phyloP scores from a whole-genome alignment of 768 basidiomycete species.

The Sarcodon sp. region DNA sequence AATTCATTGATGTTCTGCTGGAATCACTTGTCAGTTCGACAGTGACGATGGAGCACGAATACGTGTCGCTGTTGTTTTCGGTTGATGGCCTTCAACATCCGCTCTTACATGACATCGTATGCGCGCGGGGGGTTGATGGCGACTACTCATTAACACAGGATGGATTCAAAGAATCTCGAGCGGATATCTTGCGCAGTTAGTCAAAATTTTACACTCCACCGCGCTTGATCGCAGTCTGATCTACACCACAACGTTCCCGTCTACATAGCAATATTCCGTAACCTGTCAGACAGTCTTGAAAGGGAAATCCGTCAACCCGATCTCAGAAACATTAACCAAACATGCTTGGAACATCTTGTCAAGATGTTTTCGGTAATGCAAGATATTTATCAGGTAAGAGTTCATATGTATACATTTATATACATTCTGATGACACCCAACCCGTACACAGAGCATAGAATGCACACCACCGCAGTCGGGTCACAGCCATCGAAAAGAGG shows the following conservation, averaged over 20 bases:
- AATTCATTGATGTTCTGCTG: conserved; percentile 42
- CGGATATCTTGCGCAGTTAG: conserved; percentile 26
- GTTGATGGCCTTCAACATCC: conserved; percentile 45
- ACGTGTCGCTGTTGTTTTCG: conserved; percentile 39
- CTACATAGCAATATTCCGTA: conserved; percentile 30
- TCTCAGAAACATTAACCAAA: conserved; percentile 21
- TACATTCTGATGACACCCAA: too few relatives aligned
- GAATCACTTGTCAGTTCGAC: conserved; percentile 33
- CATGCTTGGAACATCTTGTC: conserved; percentile 26
- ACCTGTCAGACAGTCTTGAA: conserved; percentile 25
- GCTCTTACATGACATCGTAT: conserved; percentile 24
- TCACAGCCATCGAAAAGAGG: too few relatives aligned
- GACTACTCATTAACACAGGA: conserved; percentile 12
- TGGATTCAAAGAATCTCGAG: conserved; percentile 19
- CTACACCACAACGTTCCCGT: conserved; percentile 3
- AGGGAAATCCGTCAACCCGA: conserved; percentile 12
- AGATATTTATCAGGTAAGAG: conserved; percentile 28
- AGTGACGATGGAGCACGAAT: conserved; percentile 45
- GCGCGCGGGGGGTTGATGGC: conserved; percentile 5
- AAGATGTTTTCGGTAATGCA: conserved; percentile 41
- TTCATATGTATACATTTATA: too few relatives aligned
- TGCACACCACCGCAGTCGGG: too few relatives aligned
- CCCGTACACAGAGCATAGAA: too few relatives aligned
- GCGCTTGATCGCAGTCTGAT: neutral
- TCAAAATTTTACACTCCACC: conserved; percentile 1